These are phyloP conservation scores for Ceratobasidium sp. DNA, from an alignment of 1,284 basidiomycete genomes.

Conservation along the genomic window DNA sequence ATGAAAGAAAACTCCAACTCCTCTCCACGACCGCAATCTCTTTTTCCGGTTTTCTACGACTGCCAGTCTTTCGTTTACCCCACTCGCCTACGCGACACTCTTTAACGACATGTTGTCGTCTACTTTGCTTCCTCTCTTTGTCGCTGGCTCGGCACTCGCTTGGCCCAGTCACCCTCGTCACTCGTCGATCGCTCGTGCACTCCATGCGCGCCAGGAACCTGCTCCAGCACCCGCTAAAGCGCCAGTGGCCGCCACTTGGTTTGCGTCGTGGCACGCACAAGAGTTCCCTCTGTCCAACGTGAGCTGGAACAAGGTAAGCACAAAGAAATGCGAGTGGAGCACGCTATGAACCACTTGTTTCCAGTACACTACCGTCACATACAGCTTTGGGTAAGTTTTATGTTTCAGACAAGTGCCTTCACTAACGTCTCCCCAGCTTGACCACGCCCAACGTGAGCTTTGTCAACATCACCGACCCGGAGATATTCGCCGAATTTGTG, in stretches of 20 bases:
- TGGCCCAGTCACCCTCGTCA: constrained; percentile 1
- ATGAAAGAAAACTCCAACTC: background rate
- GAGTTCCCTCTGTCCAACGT: constrained; percentile 33
- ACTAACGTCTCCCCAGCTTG: background rate
- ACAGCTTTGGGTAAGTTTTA: constrained; percentile 33
- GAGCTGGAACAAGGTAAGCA: constrained; percentile 36
- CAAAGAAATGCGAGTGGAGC: too few species aligned
- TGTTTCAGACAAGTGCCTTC: background rate
- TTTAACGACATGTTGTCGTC: constrained; percentile 9
- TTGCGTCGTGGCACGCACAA: constrained; percentile 34
- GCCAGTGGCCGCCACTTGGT: constrained; percentile 33
- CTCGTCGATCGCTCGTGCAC: background rate
- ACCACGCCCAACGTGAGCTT: constrained; percentile 27
- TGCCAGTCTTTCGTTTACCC: background rate
- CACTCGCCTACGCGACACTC: background rate
- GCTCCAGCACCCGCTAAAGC: background rate
- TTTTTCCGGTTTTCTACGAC: background rate
- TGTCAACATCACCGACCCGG: constrained; percentile 34
- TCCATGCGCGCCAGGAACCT: background rate
- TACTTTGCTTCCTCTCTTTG: constrained; percentile 11
- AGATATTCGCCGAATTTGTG: constrained; percentile 38
- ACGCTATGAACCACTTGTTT: background rate
- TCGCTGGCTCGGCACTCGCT: constrained; percentile 27
- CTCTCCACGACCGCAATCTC: background rate
- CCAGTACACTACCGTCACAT: constrained; percentile 34